Conservation (phyloP, 208 protist species). For the Trypanosoma boissoni region DNA sequence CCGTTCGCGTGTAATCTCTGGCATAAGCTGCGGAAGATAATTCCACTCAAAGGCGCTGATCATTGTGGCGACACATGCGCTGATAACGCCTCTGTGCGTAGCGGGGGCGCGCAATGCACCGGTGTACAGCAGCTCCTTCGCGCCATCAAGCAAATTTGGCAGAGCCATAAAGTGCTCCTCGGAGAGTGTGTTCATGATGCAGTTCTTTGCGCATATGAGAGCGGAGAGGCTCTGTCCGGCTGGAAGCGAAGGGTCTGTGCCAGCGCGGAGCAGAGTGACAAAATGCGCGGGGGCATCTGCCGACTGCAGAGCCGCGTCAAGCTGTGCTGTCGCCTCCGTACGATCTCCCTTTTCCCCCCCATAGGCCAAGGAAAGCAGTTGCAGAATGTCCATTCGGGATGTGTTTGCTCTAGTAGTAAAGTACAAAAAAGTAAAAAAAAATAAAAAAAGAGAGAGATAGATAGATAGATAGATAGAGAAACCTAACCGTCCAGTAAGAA, state of each 20-base stretch:
- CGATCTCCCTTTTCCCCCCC: constrained; percentile 69
- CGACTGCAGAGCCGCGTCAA: constrained; percentile 54
- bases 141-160: constrained; percentile 44
- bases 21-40: constrained; percentile 72
- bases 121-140: constrained; percentile 62
- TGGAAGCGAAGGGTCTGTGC: constrained; percentile 41
- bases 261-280: constrained; percentile 55
- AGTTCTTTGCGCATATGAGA: constrained; percentile 86
- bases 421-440: not conserved
- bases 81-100: constrained; percentile 64
- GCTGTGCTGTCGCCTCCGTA: constrained; percentile 52
- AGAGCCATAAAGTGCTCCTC: constrained; percentile 35
- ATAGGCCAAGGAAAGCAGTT: constrained; percentile 76
- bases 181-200: constrained; percentile 52
- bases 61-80: constrained; percentile 53
- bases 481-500: no score
- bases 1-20: constrained; percentile 26
- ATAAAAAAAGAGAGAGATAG: not conserved
- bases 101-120: constrained; percentile 52
- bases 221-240: constrained; percentile 70
- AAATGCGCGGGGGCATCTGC: constrained; percentile 45
- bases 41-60: constrained; percentile 79
- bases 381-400: constrained; percentile 42
- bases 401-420: not conserved
- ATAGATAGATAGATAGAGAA: no score